Percentiles rank a stretch among this genome's conserved stretches.
phyloP scores from a whole-genome alignment of 208 protist species.

The Porcisia deanei region DNA sequence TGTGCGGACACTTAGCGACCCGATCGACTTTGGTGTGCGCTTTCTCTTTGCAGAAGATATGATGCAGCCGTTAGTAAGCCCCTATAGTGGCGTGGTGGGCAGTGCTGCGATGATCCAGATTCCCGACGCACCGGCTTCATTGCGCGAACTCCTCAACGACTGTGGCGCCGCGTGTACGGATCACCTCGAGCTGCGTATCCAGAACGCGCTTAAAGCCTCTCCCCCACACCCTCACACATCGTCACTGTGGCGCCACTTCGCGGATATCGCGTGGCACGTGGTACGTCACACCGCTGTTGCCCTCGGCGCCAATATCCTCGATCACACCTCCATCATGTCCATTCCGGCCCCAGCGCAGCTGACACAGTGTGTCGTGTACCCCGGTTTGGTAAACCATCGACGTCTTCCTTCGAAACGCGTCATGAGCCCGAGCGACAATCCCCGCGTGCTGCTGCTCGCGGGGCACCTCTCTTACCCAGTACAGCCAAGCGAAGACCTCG shows the following conservation, averaged over 20 bases:
- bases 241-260: slow-evolving; percentile 18
- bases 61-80: background rate
- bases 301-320: slow-evolving; percentile 12
- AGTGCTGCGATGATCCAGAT: slow-evolving; percentile 6
- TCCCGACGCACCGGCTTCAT: background rate
- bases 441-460: slow-evolving; percentile 63
- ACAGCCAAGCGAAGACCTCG: slow-evolving; percentile 36
- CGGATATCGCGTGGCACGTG: slow-evolving; percentile 22
- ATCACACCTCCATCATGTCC: slow-evolving; percentile 24
- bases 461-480: slow-evolving; percentile 53
- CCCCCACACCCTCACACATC: background rate
- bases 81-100: background rate
- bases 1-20: slow-evolving; percentile 14
- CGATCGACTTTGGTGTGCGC: slow-evolving; percentile 2
- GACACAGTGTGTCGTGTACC: slow-evolving; percentile 27
- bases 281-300: slow-evolving; percentile 26
- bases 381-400: slow-evolving; percentile 19
- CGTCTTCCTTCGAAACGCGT: slow-evolving; percentile 29
- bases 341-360: slow-evolving; percentile 5
- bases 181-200: slow-evolving; percentile 14
- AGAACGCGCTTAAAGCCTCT: background rate
- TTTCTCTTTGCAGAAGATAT: slow-evolving; percentile 3
- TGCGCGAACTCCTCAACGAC: slow-evolving; percentile 2
- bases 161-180: slow-evolving; percentile 14
- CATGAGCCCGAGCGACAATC: slow-evolving; percentile 34